Evolutionary conservation across 345 rosid genomes (phyloP), one percentile per base, ranked within the genome.

Genomic region (Euphorbia lathyris): DNA sequence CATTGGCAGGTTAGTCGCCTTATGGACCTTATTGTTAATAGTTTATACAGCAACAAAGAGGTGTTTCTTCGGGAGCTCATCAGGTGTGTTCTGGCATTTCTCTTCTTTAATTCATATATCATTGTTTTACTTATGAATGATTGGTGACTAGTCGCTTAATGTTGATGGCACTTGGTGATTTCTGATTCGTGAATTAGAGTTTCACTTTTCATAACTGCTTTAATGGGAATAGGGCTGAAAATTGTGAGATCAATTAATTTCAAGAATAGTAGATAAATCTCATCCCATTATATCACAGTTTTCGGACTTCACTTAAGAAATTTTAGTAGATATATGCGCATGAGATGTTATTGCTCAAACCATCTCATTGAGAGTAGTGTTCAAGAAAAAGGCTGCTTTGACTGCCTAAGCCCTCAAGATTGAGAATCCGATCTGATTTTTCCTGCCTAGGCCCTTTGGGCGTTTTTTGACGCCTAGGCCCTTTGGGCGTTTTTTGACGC

Each of bases 11-110:
- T 95, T 70, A 95, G 99, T 73, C 97, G 99, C 14, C 93, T 95
- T 58, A 92, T 95, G 99, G 98, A 95, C 86, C 93, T 95, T 68
- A 92, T 95, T 63, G 99, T 95, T 68, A 92, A 95, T 81, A 85
- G 91, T 84, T 78, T 95, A 75, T 95, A 95, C 84, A 90, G 96
- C 76, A 95, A 95, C 81, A 95, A 95, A 74, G 99, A 95, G 77
- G 99, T 95, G 73, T 95, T 95, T 80, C 93, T 95, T 72, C 84
- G 97, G 30, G 98, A 95, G 87, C 97, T 95, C 73, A 80, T 95
- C 65, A 95, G 99, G 99, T 76, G 79, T 70, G 77, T 71, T 52
- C 5, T 42, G 16, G 27, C 3, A 16, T 23, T 8, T 68, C 22
- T 62, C 22, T 27, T 61, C 42, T 58, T 6, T 8, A 23, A n/a